Percentiles rank a stretch among this genome's conserved stretches.
These are phyloP conservation scores for Nakazawaea populi DNA, from an alignment of 805 yeast genomes.

Conservation along the genomic window DNA sequence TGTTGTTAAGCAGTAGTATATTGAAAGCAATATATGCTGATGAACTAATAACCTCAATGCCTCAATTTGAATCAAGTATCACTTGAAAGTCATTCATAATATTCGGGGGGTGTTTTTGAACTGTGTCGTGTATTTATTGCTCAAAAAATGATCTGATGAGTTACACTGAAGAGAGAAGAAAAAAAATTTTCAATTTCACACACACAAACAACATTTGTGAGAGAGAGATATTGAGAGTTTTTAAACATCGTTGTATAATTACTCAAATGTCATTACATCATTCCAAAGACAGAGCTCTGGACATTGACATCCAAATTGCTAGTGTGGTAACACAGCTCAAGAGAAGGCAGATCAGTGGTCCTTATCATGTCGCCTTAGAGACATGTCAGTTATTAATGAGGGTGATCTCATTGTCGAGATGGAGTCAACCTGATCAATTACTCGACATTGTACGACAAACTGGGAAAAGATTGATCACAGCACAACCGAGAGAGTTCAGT, in stretches of 20 bases:
- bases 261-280: constrained; percentile 6
- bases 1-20: no score
- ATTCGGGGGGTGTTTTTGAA: no score
- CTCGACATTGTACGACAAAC: constrained; percentile 66
- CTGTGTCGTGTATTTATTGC: no score
- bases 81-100: no score
- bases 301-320: constrained; percentile 21
- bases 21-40: no score
- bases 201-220: neutral
- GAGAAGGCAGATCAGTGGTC: constrained; percentile 79
- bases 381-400: constrained; percentile 84
- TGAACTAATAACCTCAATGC: no score
- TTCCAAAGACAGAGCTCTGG: constrained; percentile 8
- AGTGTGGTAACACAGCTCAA: constrained; percentile 47
- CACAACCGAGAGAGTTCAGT: constrained; percentile 85
- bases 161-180: no score
- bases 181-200: neutral
- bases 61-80: no score
- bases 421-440: constrained; percentile 74
- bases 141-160: no score
- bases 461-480: constrained; percentile 64
- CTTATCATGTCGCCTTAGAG: constrained; percentile 76
- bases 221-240: neutral
- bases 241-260: no score
- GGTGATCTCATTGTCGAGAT: constrained; percentile 82